phyloP scores from a whole-genome alignment of 2,329 filamentous ascomycete genomes.

The Ciborinia camelliae region DNA sequence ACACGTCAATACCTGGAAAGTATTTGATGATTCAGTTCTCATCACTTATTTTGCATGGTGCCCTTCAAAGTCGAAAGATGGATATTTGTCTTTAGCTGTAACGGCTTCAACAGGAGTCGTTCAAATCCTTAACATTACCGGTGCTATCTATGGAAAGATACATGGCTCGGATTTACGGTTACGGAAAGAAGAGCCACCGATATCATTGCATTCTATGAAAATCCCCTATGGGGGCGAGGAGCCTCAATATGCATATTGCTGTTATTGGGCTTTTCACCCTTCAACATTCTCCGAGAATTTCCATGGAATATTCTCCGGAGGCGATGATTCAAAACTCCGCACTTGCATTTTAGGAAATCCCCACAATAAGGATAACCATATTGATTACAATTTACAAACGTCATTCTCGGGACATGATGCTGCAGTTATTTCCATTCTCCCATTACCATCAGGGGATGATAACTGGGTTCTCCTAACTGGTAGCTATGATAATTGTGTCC shows the following conservation, averaged over 20 bases:
- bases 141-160: slow-evolving; percentile 9
- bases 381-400: slow-evolving; percentile 8
- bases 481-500: slow-evolving; percentile 83
- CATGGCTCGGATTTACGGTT: not conserved
- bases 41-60: slow-evolving; percentile 28
- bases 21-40: slow-evolving; percentile 44
- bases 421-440: slow-evolving; percentile 83
- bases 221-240: slow-evolving; percentile 17
- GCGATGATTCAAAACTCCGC: slow-evolving; percentile 56
- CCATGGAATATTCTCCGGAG: slow-evolving; percentile 46
- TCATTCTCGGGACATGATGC: slow-evolving; percentile 62
- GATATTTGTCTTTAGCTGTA: slow-evolving; percentile 5
- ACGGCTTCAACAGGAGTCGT: slow-evolving; percentile 17
- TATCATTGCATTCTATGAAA: slow-evolving; percentile 16
- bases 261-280: slow-evolving; percentile 12
- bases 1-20: slow-evolving; percentile 44
- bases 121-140: slow-evolving; percentile 12
- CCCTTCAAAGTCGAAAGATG: slow-evolving; percentile 7
- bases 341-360: slow-evolving; percentile 10
- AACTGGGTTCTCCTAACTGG: slow-evolving; percentile 70
- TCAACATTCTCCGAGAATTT: not conserved
- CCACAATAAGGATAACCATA: not conserved
- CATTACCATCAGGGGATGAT: slow-evolving; percentile 49
- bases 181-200: slow-evolving; percentile 7
- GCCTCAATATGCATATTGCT: slow-evolving; percentile 20